Percentiles rank a stretch among this genome's conserved stretches.
These are phyloP conservation scores for Macadamia tetraphylla DNA, from an alignment of 164 flowering plant genomes.

Conservation along the genomic window DNA sequence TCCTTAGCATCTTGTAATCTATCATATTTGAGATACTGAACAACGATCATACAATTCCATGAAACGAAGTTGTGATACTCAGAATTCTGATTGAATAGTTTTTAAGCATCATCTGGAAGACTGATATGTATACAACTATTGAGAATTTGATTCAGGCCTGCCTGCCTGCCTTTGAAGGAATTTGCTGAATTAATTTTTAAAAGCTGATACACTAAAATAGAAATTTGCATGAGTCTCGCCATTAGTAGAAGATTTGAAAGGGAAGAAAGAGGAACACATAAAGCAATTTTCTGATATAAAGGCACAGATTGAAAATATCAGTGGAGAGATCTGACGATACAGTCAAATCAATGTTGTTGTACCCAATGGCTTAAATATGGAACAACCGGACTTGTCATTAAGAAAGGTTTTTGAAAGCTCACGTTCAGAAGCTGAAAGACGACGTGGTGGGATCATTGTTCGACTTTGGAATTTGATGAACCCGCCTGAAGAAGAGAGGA, in stretches of 20 bases:
- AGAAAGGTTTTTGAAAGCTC: constrained; percentile 64
- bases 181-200: background rate
- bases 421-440: constrained; percentile 71
- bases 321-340: constrained; percentile 70
- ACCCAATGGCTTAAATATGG: constrained; percentile 24
- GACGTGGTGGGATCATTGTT: constrained; percentile 31
- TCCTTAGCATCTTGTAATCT: constrained; percentile 29
- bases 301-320: constrained; percentile 64
- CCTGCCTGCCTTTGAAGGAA: constrained; percentile 15
- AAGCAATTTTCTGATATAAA: constrained; percentile 63
- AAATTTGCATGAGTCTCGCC: constrained; percentile 69
- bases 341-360: constrained; percentile 23
- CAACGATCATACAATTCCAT: constrained; percentile 48
- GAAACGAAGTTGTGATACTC: constrained; percentile 21
- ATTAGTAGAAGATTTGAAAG: constrained; percentile 55
- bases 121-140: constrained; percentile 22
- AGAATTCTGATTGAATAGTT: constrained; percentile 35
- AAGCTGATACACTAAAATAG: constrained; percentile 41
- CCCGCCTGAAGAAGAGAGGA: constrained; percentile 58
- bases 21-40: constrained; percentile 12
- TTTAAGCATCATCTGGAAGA: constrained; percentile 27
- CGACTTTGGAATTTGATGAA: constrained; percentile 94
- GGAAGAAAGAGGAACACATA: constrained; percentile 60
- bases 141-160: constrained; percentile 18
- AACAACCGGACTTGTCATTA: constrained; percentile 63